phyloP scores from a whole-genome alignment of 768 basidiomycete species.

The Rhizopogon vulgaris region DNA sequence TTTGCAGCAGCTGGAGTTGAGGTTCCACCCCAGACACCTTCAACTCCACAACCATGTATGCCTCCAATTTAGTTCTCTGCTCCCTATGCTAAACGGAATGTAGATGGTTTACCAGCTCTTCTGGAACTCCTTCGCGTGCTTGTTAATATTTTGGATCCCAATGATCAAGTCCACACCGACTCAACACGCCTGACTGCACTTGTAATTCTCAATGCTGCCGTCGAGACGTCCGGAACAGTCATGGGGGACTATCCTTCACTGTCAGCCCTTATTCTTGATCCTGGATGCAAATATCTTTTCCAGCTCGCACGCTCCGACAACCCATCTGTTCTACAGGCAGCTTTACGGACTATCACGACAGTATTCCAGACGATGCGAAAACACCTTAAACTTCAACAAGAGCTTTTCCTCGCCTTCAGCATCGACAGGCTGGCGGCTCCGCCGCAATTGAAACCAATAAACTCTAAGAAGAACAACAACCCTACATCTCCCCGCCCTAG shows the following conservation, averaged over 20 bases:
- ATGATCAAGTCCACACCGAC: constrained; percentile 92
- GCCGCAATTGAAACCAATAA: constrained; percentile 19
- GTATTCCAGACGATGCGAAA: constrained; percentile 83
- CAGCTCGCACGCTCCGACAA: constrained; percentile 93
- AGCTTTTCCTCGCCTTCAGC: constrained; percentile 90
- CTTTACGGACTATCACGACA: constrained; percentile 82
- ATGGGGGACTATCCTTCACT: constrained; percentile 78
- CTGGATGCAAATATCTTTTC: constrained; percentile 95
- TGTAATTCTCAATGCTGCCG: constrained; percentile 77
- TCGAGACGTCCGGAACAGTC: constrained; percentile 75
- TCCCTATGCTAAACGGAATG: neutral
- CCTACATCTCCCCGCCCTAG: constrained; percentile 47
- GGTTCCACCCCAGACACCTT: constrained; percentile 24
- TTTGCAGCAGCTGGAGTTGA: constrained; percentile 9
- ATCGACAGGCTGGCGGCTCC: constrained; percentile 83
- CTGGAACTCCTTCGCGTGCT: constrained; percentile 90
- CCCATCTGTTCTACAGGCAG: constrained; percentile 65
- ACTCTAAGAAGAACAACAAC: constrained; percentile 27
- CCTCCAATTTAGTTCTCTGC: neutral
- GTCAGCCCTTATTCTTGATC: constrained; percentile 70
- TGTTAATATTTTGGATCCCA: constrained; percentile 92
- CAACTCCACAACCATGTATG: constrained; percentile 18
- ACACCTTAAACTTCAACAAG: constrained; percentile 89
- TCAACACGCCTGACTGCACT: constrained; percentile 89
- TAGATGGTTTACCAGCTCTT: constrained; percentile 89